These are phyloP conservation scores for Fibroporia radiculosa DNA, from an alignment of 768 basidiomycete genomes.

Conservation along the genomic window DNA sequence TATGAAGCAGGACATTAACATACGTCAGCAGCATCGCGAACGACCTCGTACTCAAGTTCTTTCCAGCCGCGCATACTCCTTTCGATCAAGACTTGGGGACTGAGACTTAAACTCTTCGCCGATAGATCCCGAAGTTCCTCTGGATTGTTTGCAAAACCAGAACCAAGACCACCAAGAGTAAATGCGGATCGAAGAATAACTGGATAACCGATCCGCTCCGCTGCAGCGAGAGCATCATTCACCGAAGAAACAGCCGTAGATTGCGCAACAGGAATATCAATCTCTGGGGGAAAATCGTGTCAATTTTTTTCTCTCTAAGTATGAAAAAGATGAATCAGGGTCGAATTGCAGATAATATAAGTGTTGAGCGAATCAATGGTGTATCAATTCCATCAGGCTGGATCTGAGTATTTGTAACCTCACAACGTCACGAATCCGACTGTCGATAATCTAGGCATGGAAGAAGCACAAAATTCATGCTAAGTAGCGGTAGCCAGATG, in stretches of 20 bases:
- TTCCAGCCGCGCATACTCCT: slow-evolving; percentile 99
- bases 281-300: no score
- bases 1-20: slow-evolving; percentile 23
- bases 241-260: slow-evolving; percentile 97
- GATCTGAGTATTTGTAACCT: no score
- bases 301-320: no score
- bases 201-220: slow-evolving; percentile 89
- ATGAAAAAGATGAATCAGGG: no score
- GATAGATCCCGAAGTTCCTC: slow-evolving; percentile 93
- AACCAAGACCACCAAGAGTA: slow-evolving; percentile 96
- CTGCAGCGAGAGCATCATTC: slow-evolving; percentile 86
- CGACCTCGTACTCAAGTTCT: slow-evolving; percentile 98
- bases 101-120: slow-evolving; percentile 83
- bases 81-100: slow-evolving; percentile 95
- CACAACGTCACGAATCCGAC: no score
- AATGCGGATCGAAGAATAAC: slow-evolving; percentile 96
- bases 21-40: slow-evolving; percentile 95
- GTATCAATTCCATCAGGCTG: no score
- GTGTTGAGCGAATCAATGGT: no score
- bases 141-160: slow-evolving; percentile 92
- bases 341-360: no score
- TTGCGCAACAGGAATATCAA: slow-evolving; percentile 91
- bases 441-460: no score
- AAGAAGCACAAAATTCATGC: no score
- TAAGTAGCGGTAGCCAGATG: no score